phyloP scores from a whole-genome alignment of 108 stramenopile genomes.

The Discostella stelligeroides region DNA sequence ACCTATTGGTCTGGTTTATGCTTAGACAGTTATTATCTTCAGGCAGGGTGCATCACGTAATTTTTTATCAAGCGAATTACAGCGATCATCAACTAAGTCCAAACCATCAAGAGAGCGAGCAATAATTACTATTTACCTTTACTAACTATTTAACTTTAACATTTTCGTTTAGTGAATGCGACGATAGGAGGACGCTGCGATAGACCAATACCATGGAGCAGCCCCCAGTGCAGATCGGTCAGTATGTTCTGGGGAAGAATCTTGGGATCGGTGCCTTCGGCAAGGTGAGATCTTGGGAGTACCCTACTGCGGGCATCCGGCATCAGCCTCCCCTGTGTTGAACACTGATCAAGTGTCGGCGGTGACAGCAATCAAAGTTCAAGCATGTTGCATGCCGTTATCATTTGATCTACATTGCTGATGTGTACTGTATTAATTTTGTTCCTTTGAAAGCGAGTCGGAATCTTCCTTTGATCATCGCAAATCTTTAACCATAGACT shows the following conservation, averaged over 20 bases:
- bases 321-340: neutral
- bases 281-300: constrained; percentile 70
- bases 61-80: too few relatives aligned
- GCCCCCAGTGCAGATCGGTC: constrained; percentile 93
- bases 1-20: too few relatives aligned
- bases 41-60: too few relatives aligned
- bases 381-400: neutral
- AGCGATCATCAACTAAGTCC: neutral
- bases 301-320: neutral
- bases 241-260: constrained; percentile 98
- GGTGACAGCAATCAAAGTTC: neutral
- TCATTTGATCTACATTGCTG: too few relatives aligned
- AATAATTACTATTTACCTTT: neutral
- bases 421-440: too few relatives aligned
- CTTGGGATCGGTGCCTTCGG: constrained; percentile 99
- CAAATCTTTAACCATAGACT: neutral
- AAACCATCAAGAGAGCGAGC: neutral
- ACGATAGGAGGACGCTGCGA: constrained; percentile 6
- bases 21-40: too few relatives aligned
- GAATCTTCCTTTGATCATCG: neutral
- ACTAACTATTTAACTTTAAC: too few relatives aligned
- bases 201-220: constrained; percentile 69
- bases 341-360: too few relatives aligned
- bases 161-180: neutral
- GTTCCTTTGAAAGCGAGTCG: too few relatives aligned